Evolutionary conservation across 352 stramenopile genomes (phyloP).

Genomic region (Phytophthora pisi): DNA sequence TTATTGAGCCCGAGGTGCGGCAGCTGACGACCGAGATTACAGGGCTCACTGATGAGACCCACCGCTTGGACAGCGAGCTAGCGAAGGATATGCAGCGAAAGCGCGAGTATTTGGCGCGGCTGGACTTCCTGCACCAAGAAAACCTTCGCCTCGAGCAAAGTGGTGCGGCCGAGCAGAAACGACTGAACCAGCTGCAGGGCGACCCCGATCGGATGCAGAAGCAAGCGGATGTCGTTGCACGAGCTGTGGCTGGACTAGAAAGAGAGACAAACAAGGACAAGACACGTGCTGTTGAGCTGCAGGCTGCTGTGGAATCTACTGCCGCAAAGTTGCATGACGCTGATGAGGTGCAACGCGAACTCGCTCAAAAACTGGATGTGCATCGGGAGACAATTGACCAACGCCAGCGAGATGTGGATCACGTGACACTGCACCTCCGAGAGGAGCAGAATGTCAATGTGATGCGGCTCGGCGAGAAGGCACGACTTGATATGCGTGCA

Average conservation of each 20-base stretch:
- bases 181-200: conserved; percentile 64
- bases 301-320: conserved; percentile 49
- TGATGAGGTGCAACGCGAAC: conserved; percentile 80
- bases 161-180: conserved; percentile 56
- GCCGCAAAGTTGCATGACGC: conserved; percentile 67
- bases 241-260: conserved; percentile 73
- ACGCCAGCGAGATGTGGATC: conserved; percentile 90
- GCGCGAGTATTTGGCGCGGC: conserved; percentile 58
- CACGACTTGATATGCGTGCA: conserved; percentile 64
- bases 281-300: conserved; percentile 40
- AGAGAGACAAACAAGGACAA: conserved; percentile 66
- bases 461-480: conserved; percentile 72
- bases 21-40: conserved; percentile 74
- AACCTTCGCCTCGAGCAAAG: conserved; percentile 66
- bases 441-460: conserved; percentile 88
- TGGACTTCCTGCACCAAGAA: conserved; percentile 66
- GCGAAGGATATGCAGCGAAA: conserved; percentile 71
- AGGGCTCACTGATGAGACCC: conserved; percentile 67
- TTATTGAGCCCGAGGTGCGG: conserved; percentile 85
- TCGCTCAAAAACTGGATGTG: conserved; percentile 87
- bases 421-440: conserved; percentile 85
- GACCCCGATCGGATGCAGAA: conserved; percentile 87
- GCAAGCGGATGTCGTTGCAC: conserved; percentile 86
- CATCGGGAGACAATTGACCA: conserved; percentile 92
- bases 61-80: conserved; percentile 74